Base-by-base conservation (phyloP, 257 asterid genomes). In the Lithospermum erythrorhizon region DNA sequence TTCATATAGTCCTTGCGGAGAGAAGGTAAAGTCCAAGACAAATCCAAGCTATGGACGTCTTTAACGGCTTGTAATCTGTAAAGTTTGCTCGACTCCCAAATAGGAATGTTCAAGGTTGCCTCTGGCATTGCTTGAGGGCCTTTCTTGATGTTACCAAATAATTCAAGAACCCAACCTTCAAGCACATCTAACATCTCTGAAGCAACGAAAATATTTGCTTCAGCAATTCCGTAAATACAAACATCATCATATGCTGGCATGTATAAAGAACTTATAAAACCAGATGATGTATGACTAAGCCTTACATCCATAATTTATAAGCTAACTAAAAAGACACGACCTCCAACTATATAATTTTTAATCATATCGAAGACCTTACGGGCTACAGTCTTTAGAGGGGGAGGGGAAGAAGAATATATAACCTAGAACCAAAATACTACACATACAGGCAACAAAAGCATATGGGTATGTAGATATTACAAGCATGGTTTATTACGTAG, bases 21-120 rank as follows among this genome's bases (percentile, higher is more conserved):
- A 55, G 94, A 88, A 76, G 97, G 98, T 76, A 93, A 70, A 48
- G 94, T 80, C 98, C 97, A 93, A 65, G 89, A 76, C 65, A 93
- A 77, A 57, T 86, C 97, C 62, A 93, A 97, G 68, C 81, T 69
- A 75, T 93, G 98, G 65, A 93, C 86, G 75, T 93, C 98, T 79
- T 81, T 89, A 67, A 93, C 95, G 24, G 98, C 95, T 77, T 86
- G 89, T 70, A 93, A 78, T 87, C 86, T 66, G 77, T 82, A 89
- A 73, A 89, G 57, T 81, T 89, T 93, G 70, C 98, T 95, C 47
- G 79, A 29, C 65, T 72, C 81, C 97, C 98, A 93, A 59, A 93
- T 80, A 64, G 97, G 95, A 72, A 68, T 53, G 62, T 65, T 83
- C 63, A 68, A 67, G 57, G 71, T 71, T n/a, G 63, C 64, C 27